phyloP scores from a whole-genome alignment of 1,284 basidiomycete species.

The Leccinum subfulvum region DNA sequence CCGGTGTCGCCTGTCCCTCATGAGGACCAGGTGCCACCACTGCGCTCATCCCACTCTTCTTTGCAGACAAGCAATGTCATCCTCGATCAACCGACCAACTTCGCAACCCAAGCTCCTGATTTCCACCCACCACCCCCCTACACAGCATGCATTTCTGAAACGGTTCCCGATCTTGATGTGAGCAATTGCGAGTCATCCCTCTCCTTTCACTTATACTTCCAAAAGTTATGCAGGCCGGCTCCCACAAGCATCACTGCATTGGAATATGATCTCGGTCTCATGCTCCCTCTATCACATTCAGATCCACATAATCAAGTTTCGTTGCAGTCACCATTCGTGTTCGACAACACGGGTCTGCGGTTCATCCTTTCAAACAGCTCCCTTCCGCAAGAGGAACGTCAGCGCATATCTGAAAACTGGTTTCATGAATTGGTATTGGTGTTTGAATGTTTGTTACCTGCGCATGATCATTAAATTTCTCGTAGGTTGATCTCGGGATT shows the following conservation, averaged over 20 bases:
- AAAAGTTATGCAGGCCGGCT: background rate
- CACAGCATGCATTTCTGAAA: too few relatives aligned
- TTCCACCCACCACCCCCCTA: too few relatives aligned
- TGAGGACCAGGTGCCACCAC: too few relatives aligned
- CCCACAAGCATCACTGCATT: background rate
- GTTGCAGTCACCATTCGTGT: background rate
- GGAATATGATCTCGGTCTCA: background rate
- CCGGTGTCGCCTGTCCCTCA: too few relatives aligned
- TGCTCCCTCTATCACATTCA: too few relatives aligned
- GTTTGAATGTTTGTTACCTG: background rate
- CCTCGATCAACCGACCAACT: too few relatives aligned
- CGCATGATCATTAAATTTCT: background rate
- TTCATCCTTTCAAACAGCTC: background rate
- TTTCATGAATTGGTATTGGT: conserved; percentile 1
- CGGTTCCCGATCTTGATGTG: too few relatives aligned
- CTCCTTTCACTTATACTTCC: too few relatives aligned
- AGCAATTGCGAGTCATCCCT: too few relatives aligned
- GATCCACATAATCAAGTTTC: background rate
- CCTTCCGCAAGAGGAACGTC: conserved; percentile 1
- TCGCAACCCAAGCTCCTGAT: too few relatives aligned
- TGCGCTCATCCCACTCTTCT: too few relatives aligned
- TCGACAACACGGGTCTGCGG: background rate
- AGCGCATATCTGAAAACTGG: background rate
- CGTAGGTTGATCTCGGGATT: background rate
- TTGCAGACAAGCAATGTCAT: too few relatives aligned